phyloP scores from a whole-genome alignment of 2,329 filamentous ascomycete genomes.

The Pseudogymnoascus sp. region DNA sequence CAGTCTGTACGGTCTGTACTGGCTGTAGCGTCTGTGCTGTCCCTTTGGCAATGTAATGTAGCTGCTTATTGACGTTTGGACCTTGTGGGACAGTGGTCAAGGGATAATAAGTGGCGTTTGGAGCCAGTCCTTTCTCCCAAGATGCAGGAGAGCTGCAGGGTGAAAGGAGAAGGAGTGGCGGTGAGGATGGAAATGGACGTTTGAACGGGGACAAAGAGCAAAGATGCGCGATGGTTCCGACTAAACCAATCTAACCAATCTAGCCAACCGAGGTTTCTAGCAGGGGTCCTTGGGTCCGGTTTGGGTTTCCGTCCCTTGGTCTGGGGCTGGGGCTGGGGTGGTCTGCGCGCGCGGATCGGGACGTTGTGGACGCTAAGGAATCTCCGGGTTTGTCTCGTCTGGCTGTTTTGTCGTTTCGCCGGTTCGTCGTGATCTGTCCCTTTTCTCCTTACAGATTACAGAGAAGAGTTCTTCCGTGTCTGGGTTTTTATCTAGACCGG shows the following conservation, averaged over 20 bases:
- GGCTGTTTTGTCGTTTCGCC: background rate
- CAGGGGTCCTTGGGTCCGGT: background rate
- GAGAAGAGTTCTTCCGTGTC: background rate
- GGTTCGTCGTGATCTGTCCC: background rate
- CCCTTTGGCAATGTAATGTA: background rate
- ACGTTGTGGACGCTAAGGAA: conserved; percentile 6
- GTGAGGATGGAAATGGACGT: conserved; percentile 1
- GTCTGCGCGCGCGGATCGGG: background rate
- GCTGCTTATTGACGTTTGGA: background rate
- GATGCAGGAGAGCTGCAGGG: conserved; percentile 3
- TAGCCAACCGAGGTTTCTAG: background rate
- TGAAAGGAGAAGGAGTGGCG: conserved; percentile 3
- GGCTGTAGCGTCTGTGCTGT: background rate
- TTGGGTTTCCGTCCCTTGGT: background rate
- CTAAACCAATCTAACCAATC: background rate
- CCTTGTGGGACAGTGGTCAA: background rate
- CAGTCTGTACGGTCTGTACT: too few relatives aligned
- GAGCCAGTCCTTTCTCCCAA: background rate
- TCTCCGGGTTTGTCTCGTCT: background rate
- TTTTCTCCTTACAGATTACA: background rate
- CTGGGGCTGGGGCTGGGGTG: background rate
- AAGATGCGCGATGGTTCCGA: background rate
- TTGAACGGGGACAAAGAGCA: background rate
- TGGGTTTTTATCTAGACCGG: background rate
- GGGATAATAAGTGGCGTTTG: background rate